These are phyloP conservation scores for Ceratocystiopsis brevicomis DNA, from an alignment of 2,329 filamentous ascomycete species.

Conservation along the genomic window DNA sequence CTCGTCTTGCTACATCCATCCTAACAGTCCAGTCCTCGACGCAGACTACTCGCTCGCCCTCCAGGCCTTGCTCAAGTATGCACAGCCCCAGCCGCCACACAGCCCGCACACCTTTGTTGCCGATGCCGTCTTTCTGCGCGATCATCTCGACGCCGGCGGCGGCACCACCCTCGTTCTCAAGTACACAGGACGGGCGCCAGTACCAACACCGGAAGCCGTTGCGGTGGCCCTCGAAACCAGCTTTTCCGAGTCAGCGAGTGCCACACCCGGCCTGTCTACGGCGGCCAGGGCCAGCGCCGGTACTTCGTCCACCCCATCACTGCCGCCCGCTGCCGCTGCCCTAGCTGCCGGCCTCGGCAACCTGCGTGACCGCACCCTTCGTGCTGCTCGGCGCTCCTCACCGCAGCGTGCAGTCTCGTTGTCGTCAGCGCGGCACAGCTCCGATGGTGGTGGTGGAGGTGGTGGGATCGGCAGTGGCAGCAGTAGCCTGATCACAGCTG, in stretches of 20 bases:
- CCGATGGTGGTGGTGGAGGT: too few species aligned
- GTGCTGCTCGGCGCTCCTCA: constrained; percentile 21
- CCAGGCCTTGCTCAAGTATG: constrained; percentile 68
- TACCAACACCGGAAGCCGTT: background rate
- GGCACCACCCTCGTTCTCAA: constrained; percentile 49
- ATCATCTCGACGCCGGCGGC: constrained; percentile 42
- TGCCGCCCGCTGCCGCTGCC: background rate
- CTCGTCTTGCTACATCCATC: background rate
- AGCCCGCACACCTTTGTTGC: constrained; percentile 65
- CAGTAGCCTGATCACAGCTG: too few species aligned
- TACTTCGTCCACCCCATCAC: too few species aligned
- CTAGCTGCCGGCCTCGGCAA: constrained; percentile 12
- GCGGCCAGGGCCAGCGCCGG: too few species aligned
- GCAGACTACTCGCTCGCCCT: constrained; percentile 78
- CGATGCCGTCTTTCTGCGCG: constrained; percentile 59
- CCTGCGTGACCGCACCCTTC: constrained; percentile 22
- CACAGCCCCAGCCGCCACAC: constrained; percentile 40
- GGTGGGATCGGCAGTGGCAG: too few species aligned
- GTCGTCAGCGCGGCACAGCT: background rate
- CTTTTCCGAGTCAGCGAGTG: too few species aligned
- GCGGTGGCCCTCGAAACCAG: too few species aligned
- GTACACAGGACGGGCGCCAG: constrained; percentile 38
- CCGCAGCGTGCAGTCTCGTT: background rate
- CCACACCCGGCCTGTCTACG: too few species aligned
- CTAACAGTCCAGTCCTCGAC: constrained; percentile 43